Conservation (phyloP, 176 grass and related monocot species). For the Dendrocalamus sinicus region DNA sequence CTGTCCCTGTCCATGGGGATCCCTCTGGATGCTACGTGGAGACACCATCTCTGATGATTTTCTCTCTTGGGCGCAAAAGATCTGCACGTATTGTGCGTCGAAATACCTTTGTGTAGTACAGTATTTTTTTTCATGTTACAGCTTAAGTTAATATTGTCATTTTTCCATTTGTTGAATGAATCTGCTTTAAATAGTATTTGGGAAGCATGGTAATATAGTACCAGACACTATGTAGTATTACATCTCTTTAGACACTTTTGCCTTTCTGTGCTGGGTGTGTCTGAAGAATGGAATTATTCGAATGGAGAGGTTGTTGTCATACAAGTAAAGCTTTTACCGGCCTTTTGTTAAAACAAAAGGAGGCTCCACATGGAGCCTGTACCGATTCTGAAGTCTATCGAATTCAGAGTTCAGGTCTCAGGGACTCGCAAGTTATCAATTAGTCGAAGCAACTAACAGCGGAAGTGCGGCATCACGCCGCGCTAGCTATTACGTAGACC, state of each 20-base stretch:
- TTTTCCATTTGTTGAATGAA: background rate
- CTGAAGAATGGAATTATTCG: background rate
- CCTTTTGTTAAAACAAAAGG: background rate
- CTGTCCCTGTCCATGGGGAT: slow-evolving; percentile 17
- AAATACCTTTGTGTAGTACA: background rate
- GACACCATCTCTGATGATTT: background rate
- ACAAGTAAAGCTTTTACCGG: background rate
- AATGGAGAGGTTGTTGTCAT: background rate
- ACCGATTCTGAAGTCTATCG: no score
- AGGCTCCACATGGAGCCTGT: background rate
- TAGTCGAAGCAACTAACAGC: no score
- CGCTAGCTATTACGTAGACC: no score
- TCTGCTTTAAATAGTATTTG: background rate
- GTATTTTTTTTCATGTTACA: no score
- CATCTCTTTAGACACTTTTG: background rate
- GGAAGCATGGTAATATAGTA: background rate
- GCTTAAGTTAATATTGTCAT: no score
- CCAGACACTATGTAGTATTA: background rate
- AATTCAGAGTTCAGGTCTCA: no score
- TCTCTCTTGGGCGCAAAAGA: background rate
- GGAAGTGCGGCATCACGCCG: no score
- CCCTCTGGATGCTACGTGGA: slow-evolving; percentile 37
- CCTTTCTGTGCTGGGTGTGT: background rate
- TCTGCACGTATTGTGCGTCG: background rate
- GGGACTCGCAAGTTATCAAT: no score